Percentiles rank a stretch among this genome's conserved stretches.
These are phyloP conservation scores for Aegilops speltoides DNA, from an alignment of 176 grass and related monocot genomes.

Conservation along the genomic window DNA sequence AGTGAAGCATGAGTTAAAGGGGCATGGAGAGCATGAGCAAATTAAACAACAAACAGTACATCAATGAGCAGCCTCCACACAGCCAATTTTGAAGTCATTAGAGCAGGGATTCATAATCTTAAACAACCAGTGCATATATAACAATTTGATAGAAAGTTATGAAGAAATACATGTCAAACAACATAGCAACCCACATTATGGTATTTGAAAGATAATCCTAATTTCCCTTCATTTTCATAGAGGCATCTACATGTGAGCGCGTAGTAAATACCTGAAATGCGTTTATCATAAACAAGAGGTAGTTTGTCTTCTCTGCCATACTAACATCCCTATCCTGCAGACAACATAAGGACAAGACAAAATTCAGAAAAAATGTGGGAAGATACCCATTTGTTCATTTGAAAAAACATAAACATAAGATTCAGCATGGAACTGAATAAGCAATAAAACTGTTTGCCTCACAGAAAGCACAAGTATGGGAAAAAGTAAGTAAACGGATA, in stretches of 20 bases:
- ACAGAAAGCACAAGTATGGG: not conserved
- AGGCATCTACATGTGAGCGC: conserved; percentile 6
- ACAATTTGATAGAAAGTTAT: not conserved
- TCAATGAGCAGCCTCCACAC: not conserved
- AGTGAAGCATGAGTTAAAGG: conserved; percentile 17
- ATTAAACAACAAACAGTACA: not conserved
- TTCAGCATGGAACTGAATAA: not conserved
- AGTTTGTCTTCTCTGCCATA: conserved; percentile 94
- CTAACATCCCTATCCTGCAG: conserved; percentile 63
- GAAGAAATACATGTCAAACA: not conserved
- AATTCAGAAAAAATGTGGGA: conserved; percentile 9
- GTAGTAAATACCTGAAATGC: conserved; percentile 73
- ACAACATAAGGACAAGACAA: conserved; percentile 18
- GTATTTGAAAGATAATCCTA: not conserved
- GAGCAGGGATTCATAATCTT: not conserved
- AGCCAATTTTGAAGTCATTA: not conserved
- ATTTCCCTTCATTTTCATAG: not conserved
- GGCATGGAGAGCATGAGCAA: conserved; percentile 1
- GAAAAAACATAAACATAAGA: not conserved
- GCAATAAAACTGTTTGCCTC: not conserved
- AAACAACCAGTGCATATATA: not conserved
- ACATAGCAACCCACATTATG: conserved; percentile 17
- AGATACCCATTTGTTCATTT: not conserved
- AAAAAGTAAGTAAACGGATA: not conserved
- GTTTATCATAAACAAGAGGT: conserved; percentile 98